Percentiles rank a stretch among this genome's conserved stretches.
These are phyloP conservation scores for Apiospora saccharicola DNA, from an alignment of 2,329 filamentous ascomycete genomes.

Conservation along the genomic window DNA sequence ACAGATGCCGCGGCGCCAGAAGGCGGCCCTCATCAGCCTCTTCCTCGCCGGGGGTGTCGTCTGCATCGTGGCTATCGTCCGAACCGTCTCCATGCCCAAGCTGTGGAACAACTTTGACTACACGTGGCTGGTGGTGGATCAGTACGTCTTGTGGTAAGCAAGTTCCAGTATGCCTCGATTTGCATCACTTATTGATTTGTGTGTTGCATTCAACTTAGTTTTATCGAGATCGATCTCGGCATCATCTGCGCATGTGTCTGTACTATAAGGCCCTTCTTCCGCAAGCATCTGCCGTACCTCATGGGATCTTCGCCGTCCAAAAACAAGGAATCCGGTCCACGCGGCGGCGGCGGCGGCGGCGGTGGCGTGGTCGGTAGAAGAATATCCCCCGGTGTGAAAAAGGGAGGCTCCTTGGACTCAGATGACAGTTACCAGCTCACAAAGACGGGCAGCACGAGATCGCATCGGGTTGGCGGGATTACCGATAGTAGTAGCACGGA, in stretches of 20 bases:
- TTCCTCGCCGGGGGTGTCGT: background rate
- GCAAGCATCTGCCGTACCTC: background rate
- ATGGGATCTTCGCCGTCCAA: background rate
- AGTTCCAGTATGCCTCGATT: background rate
- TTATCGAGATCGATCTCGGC: background rate
- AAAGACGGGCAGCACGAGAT: background rate
- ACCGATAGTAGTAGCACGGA: background rate
- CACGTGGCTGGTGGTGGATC: background rate
- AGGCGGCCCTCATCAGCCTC: background rate
- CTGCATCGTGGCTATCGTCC: background rate
- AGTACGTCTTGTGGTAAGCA: background rate
- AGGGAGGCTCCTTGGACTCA: background rate
- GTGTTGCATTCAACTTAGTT: background rate
- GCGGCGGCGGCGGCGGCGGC: no score
- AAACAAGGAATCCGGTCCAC: no score
- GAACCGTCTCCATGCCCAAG: background rate
- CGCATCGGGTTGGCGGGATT: no score
- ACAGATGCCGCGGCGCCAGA: background rate
- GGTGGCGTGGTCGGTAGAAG: no score
- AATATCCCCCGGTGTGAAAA: no score
- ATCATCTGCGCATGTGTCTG: background rate
- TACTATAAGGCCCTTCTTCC: background rate
- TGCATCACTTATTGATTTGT: background rate
- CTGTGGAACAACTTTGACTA: background rate
- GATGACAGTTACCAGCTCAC: background rate